phyloP scores from a whole-genome alignment of 768 basidiomycete genomes.

The Tulasnella sp. region DNA sequence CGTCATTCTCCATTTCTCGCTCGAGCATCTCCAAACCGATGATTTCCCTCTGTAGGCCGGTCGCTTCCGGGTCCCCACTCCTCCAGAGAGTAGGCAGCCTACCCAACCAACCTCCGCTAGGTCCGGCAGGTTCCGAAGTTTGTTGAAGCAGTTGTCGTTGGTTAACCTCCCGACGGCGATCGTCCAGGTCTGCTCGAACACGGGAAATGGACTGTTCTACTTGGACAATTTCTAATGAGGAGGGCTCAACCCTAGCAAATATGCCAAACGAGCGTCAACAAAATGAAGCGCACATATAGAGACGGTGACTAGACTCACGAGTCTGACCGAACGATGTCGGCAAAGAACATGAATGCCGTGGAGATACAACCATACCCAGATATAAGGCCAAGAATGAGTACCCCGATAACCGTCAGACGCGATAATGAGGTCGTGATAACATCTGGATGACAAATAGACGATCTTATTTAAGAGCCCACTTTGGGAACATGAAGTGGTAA shows the following conservation, averaged over 20 bases:
- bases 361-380: conserved; percentile 53
- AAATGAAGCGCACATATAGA: conserved; percentile 27
- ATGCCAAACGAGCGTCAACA: conserved; percentile 21
- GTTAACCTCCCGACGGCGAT: conserved; percentile 17
- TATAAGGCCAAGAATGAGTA: conserved; percentile 63
- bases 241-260: conserved; percentile 10
- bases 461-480: neutral
- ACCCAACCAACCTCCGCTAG: neutral
- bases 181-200: conserved; percentile 19
- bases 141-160: neutral
- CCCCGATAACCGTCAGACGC: conserved; percentile 66
- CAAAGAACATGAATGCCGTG: conserved; percentile 13
- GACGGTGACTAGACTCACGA: neutral
- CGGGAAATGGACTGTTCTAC: conserved; percentile 20
- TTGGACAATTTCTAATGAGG: conserved; percentile 18
- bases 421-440: conserved; percentile 41
- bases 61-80: conserved; percentile 3
- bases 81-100: conserved; percentile 1
- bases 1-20: conserved; percentile 43
- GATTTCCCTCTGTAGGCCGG: conserved; percentile 41
- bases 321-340: conserved; percentile 1
- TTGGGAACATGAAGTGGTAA: conserved; percentile 18
- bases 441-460: conserved; percentile 26
- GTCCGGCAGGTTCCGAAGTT: neutral
- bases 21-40: conserved; percentile 57